Evolutionary conservation across 768 basidiomycete genomes (phyloP).

Genomic region (Suillus ampliporus): DNA sequence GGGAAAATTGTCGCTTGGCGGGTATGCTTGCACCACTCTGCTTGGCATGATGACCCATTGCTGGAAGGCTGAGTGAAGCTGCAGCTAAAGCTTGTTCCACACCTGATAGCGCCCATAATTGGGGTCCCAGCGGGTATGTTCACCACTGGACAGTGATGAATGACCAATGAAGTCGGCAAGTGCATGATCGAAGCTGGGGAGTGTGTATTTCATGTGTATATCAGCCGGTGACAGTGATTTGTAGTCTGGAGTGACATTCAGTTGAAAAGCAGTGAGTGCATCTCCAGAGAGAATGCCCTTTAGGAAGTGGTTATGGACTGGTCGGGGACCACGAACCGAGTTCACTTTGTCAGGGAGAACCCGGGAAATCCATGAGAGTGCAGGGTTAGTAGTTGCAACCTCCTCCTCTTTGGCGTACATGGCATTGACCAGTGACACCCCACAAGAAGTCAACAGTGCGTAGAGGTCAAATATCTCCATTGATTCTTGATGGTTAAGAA

Average conservation of each 20-base stretch:
- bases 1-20: too few species aligned
- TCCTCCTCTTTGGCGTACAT: background rate
- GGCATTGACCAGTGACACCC: background rate
- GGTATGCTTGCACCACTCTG: too few species aligned
- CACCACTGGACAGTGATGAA: too few species aligned
- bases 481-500: slow-evolving; percentile 38
- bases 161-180: slow-evolving; percentile 23
- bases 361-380: background rate
- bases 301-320: too few species aligned
- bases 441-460: background rate
- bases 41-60: too few species aligned
- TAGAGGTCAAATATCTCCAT: slow-evolving; percentile 29
- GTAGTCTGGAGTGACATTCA: slow-evolving; percentile 25
- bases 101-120: too few species aligned
- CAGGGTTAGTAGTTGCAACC: background rate
- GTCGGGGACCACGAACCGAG: slow-evolving; percentile 6
- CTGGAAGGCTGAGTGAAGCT: too few species aligned
- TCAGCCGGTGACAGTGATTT: slow-evolving; percentile 25
- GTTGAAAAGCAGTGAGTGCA: slow-evolving; percentile 24
- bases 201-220: slow-evolving; percentile 21
- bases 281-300: too few species aligned
- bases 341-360: background rate
- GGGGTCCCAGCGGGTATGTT: too few species aligned
- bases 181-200: slow-evolving; percentile 31
- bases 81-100: too few species aligned